A percentile compares a stretch with the other conserved stretches of the same genome.
Evolutionary conservation across 345 rosid genomes (phyloP).

Genomic region (Syzygium aqueum): DNA sequence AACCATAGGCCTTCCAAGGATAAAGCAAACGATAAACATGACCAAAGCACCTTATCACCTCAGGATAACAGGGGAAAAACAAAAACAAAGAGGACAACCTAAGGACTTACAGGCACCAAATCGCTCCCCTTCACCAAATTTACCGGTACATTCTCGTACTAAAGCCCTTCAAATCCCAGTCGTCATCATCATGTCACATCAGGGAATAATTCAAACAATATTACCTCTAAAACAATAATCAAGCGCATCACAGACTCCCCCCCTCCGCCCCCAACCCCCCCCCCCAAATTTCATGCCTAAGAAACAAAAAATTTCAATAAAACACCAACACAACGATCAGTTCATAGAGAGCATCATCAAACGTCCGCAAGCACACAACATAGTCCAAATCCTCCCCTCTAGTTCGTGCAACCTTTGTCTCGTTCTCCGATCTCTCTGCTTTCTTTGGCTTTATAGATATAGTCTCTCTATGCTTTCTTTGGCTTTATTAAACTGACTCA

Average conservation of each 20-base stretch:
- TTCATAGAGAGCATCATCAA: neutral
- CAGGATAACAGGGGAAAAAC: neutral
- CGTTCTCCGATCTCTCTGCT: too few species aligned
- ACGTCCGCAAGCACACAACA: neutral
- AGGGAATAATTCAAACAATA: neutral
- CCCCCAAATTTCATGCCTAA: neutral
- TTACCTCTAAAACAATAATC: neutral
- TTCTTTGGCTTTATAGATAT: too few species aligned
- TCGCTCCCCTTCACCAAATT: slow-evolving; percentile 49
- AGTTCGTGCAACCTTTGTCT: too few species aligned
- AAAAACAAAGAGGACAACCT: neutral
- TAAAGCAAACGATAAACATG: neutral
- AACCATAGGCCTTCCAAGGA: neutral
- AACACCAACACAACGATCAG: neutral
- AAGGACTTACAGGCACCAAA: slow-evolving; percentile 34
- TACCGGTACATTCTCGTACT: slow-evolving; percentile 57
- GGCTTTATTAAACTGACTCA: too few species aligned
- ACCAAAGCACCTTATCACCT: neutral
- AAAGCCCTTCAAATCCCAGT: slow-evolving; percentile 30
- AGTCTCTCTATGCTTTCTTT: too few species aligned
- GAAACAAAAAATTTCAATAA: neutral
- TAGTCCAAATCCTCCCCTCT: too few species aligned
- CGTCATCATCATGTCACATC: neutral
- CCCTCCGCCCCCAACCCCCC: neutral
- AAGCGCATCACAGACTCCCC: neutral